A percentile compares a stretch with the other conserved stretches of the same genome.
Conservation (phyloP, 2,329 filamentous ascomycete species). For the Calonectria pteridis region DNA sequence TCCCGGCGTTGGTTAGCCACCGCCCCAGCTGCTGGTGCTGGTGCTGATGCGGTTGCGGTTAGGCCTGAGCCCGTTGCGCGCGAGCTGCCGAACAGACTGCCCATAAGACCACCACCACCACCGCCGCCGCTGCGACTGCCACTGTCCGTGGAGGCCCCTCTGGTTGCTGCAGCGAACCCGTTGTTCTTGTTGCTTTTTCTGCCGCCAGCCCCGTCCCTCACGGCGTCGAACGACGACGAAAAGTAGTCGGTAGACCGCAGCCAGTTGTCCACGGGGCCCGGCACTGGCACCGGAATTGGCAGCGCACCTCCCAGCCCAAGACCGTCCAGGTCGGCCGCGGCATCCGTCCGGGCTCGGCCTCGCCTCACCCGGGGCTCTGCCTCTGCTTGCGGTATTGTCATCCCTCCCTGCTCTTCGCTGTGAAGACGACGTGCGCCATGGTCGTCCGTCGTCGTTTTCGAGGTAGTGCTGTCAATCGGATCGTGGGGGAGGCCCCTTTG, state of each 20-base stretch:
- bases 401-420: neutral
- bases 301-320: constrained; percentile 12
- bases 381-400: neutral
- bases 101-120: neutral
- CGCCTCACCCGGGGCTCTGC: constrained; percentile 8
- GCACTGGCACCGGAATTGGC: constrained; percentile 22
- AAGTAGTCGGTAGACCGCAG: constrained; percentile 20
- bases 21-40: neutral
- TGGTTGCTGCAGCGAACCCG: neutral
- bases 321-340: neutral
- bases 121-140: neutral
- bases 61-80: neutral
- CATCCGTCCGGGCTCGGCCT: constrained; percentile 24
- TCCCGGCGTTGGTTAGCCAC: constrained; percentile 19
- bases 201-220: neutral
- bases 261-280: constrained; percentile 23
- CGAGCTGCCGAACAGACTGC: neutral
- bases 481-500: constrained; percentile 24
- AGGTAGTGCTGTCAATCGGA: neutral
- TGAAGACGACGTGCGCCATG: neutral
- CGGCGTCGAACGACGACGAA: constrained; percentile 12
- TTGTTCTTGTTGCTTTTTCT: neutral
- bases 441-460: constrained; percentile 3
- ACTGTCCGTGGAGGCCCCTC: neutral
- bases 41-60: neutral